Evolutionary conservation across 2,329 filamentous ascomycete species (phyloP).

Genomic region (Cryphonectria japonica): DNA sequence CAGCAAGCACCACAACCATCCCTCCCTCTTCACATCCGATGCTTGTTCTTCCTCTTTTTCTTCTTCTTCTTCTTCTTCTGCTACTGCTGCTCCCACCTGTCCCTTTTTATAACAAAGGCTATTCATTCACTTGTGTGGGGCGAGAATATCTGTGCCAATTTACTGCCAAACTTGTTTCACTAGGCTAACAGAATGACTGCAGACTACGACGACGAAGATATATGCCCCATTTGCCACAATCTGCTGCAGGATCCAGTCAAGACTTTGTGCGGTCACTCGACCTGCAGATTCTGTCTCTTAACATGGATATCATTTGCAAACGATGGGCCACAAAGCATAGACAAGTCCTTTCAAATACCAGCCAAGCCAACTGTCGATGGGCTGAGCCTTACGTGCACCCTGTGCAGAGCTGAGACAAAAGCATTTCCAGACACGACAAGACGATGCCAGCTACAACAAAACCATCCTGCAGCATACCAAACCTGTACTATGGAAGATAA

Average conservation of each 20-base stretch:
- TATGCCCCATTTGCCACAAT: conserved; percentile 17
- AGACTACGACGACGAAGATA: background rate
- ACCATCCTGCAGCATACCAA: background rate
- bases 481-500: background rate
- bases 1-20: background rate
- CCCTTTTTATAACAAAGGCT: background rate
- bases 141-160: background rate
- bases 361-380: background rate
- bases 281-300: conserved; percentile 16
- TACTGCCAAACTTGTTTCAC: background rate
- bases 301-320: conserved; percentile 14
- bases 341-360: background rate
- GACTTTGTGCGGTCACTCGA: conserved; percentile 8
- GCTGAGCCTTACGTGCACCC: background rate
- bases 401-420: background rate
- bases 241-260: background rate
- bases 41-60: background rate
- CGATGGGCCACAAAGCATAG: background rate
- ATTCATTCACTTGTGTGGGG: background rate
- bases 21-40: background rate
- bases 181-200: background rate
- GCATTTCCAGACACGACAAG: background rate
- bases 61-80: background rate
- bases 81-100: background rate
- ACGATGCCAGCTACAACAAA: background rate